Percentiles rank a stretch among this genome's conserved stretches.
phyloP scores from a whole-genome alignment of 2,329 filamentous ascomycete species.

The Zasmidium citrigriseum region DNA sequence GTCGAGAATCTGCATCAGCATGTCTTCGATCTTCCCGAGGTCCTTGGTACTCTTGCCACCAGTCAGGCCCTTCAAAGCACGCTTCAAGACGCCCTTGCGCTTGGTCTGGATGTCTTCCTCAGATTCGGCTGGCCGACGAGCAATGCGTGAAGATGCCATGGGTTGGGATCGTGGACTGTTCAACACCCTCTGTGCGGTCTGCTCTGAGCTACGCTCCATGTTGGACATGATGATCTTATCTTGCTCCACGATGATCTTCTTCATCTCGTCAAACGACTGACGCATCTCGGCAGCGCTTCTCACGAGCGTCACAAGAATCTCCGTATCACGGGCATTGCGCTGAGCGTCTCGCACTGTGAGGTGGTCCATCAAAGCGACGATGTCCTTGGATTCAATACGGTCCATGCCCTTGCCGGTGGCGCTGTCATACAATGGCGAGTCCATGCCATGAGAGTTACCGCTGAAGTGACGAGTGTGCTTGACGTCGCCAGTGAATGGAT shows the following conservation, averaged over 20 bases:
- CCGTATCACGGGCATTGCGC: slow-evolving; percentile 91
- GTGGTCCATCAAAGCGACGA: slow-evolving; percentile 97
- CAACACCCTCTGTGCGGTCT: slow-evolving; percentile 71
- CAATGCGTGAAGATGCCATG: slow-evolving; percentile 59
- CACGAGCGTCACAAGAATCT: slow-evolving; percentile 92
- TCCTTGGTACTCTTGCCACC: slow-evolving; percentile 87
- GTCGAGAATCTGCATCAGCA: slow-evolving; percentile 81
- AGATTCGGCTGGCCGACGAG: slow-evolving; percentile 52
- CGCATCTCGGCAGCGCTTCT: slow-evolving; percentile 95
- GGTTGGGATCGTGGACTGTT: slow-evolving; percentile 85
- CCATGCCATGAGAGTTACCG: slow-evolving; percentile 89
- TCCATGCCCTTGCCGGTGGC: slow-evolving; percentile 86
- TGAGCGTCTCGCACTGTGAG: slow-evolving; percentile 96
- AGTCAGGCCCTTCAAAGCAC: slow-evolving; percentile 81
- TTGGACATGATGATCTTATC: slow-evolving; percentile 86
- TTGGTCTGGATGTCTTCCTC: slow-evolving; percentile 67
- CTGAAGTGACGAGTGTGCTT: slow-evolving; percentile 70
- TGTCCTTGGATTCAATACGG: slow-evolving; percentile 91
- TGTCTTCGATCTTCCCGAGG: slow-evolving; percentile 41
- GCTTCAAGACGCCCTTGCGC: slow-evolving; percentile 89
- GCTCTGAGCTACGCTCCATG: slow-evolving; percentile 84
- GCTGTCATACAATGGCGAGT: slow-evolving; percentile 85
- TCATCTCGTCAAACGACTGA: slow-evolving; percentile 93
- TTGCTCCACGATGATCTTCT: slow-evolving; percentile 84
- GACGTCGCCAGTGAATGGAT: slow-evolving; percentile 65